Evolutionary conservation across 2,329 filamentous ascomycete species (phyloP).

Genomic region (Didymella keratinophila): DNA sequence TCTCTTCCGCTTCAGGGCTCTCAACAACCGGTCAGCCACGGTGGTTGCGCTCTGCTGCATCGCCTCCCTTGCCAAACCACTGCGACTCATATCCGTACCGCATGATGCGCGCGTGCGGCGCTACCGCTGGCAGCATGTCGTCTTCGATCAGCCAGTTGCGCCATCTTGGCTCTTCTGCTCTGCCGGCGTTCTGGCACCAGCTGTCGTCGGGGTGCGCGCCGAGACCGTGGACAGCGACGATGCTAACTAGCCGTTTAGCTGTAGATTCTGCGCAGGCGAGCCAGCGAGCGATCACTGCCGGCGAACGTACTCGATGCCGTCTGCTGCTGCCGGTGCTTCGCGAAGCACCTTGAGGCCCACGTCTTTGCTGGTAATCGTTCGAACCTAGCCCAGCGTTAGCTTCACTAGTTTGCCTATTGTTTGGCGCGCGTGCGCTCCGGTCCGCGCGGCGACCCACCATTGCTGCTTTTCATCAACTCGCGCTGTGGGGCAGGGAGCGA

Average conservation of each 20-base stretch:
- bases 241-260: neutral
- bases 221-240: neutral
- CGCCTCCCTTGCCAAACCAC: neutral
- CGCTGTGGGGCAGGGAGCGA: neutral
- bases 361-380: constrained; percentile 20
- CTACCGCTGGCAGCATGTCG: neutral
- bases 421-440: constrained; percentile 5
- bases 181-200: neutral
- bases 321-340: neutral
- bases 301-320: neutral
- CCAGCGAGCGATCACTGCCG: neutral
- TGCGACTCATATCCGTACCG: neutral
- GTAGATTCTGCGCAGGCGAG: neutral
- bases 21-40: neutral
- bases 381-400: constrained; percentile 24
- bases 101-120: neutral
- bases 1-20: neutral
- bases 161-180: neutral
- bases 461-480: neutral
- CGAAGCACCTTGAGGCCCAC: neutral
- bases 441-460: constrained; percentile 20
- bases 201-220: neutral
- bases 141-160: neutral
- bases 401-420: neutral
- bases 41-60: neutral